A percentile compares a stretch with the other conserved stretches of the same genome.
Evolutionary conservation across 352 stramenopile species (phyloP).

Genomic region (Peronosclerospora sorghi): DNA sequence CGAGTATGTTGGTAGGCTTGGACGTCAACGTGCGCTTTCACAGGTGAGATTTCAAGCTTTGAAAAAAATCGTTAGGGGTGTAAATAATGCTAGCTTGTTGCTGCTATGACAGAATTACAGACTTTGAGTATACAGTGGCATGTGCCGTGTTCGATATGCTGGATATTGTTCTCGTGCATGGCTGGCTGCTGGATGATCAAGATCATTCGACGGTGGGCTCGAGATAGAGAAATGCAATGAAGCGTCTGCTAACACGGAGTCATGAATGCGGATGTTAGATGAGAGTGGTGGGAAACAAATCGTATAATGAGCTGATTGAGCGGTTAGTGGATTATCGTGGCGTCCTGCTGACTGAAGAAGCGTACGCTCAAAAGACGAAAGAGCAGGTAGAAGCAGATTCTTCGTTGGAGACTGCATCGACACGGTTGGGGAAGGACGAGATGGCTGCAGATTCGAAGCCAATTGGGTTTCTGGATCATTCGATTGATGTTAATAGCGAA

Average conservation of each 20-base stretch:
- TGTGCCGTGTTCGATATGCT: constrained; percentile 94
- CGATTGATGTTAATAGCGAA: constrained; percentile 29
- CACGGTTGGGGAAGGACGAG: constrained; percentile 9
- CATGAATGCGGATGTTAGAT: constrained; percentile 20
- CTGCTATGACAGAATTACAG: constrained; percentile 39
- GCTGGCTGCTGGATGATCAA: constrained; percentile 93
- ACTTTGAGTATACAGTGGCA: constrained; percentile 94
- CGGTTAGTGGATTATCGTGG: constrained; percentile 84
- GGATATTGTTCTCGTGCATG: constrained; percentile 92
- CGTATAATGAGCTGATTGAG: constrained; percentile 97
- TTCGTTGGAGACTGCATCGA: not conserved
- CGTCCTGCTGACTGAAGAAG: constrained; percentile 51
- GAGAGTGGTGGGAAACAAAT: constrained; percentile 81
- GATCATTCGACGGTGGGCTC: constrained; percentile 73
- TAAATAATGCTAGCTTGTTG: not conserved
- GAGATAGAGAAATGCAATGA: too few relatives aligned
- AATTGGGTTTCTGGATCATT: constrained; percentile 21
- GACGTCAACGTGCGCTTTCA: constrained; percentile 98
- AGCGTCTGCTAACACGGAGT: not conserved
- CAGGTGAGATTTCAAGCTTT: constrained; percentile 23
- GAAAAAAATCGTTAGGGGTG: not conserved
- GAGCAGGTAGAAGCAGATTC: not conserved
- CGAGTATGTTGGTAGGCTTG: constrained; percentile 90
- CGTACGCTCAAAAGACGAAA: constrained; percentile 8
- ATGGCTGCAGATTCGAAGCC: constrained; percentile 3